A percentile compares a stretch with the other conserved stretches of the same genome.
phyloP scores from a whole-genome alignment of 768 basidiomycete genomes.

The Cantharellus anzutake region DNA sequence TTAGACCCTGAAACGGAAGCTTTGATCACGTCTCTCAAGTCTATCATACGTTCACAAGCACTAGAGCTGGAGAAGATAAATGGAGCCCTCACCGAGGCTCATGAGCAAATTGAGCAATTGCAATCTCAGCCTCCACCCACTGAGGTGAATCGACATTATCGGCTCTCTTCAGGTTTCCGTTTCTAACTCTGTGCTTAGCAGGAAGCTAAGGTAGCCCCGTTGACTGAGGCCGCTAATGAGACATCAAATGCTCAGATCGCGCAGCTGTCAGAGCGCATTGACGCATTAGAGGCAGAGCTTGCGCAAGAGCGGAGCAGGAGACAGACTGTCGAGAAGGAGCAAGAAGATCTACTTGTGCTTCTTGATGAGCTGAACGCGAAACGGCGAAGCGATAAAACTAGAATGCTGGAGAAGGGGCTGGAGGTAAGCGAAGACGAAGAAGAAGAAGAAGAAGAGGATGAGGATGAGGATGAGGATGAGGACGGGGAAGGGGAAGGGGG shows the following conservation, averaged over 20 bases:
- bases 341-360: slow-evolving; percentile 85
- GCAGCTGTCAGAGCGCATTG: slow-evolving; percentile 20
- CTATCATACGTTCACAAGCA: slow-evolving; percentile 59
- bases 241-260: slow-evolving; percentile 20
- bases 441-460: slow-evolving; percentile 44
- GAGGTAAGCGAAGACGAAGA: slow-evolving; percentile 84
- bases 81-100: slow-evolving; percentile 31
- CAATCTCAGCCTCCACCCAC: neutral
- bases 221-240: neutral
- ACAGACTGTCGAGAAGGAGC: slow-evolving; percentile 83
- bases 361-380: slow-evolving; percentile 84
- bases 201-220: neutral
- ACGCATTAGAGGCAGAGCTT: slow-evolving; percentile 21
- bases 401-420: slow-evolving; percentile 50
- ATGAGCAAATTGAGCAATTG: slow-evolving; percentile 15
- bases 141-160: neutral
- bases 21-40: slow-evolving; percentile 66
- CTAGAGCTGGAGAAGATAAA: slow-evolving; percentile 48
- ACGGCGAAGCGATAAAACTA: slow-evolving; percentile 62
- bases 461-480: slow-evolving; percentile 23
- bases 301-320: slow-evolving; percentile 39
- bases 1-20: slow-evolving; percentile 50
- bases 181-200: neutral
- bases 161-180: neutral
- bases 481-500: neutral